Evolutionary conservation across 352 stramenopile species (phyloP).

Genomic region (Phytophthora cactorum): DNA sequence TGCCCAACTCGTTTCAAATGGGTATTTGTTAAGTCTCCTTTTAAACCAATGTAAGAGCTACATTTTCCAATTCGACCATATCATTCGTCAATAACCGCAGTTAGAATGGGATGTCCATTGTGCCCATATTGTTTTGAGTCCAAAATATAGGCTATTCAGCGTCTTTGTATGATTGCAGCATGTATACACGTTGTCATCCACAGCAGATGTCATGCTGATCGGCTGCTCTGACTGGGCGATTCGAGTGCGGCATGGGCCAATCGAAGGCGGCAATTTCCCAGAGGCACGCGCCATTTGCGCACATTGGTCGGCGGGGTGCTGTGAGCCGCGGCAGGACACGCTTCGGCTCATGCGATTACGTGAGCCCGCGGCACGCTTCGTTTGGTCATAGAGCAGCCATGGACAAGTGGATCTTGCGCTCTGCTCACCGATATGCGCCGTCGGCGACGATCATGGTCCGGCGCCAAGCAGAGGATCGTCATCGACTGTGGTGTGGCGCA

Average conservation of each 20-base stretch:
- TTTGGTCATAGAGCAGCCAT: slow-evolving; percentile 32
- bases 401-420: slow-evolving; percentile 13
- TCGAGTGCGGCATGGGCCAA: slow-evolving; percentile 8
- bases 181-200: slow-evolving; percentile 8
- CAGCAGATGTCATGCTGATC: neutral
- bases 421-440: slow-evolving; percentile 16
- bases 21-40: neutral
- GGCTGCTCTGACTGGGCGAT: neutral
- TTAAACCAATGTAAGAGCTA: neutral
- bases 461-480: slow-evolving; percentile 2
- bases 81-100: neutral
- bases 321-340: slow-evolving; percentile 12
- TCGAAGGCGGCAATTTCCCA: neutral
- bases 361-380: slow-evolving; percentile 22
- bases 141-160: neutral
- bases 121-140: neutral
- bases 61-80: neutral
- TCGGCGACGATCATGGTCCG: slow-evolving; percentile 14
- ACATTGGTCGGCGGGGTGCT: slow-evolving; percentile 30
- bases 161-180: neutral
- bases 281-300: slow-evolving; percentile 18
- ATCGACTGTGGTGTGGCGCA: slow-evolving; percentile 17
- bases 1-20: neutral
- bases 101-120: neutral
- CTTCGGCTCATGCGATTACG: slow-evolving; percentile 14